phyloP scores from a whole-genome alignment of 1,139 yeast species.

The Yamadazyma sp. region DNA sequence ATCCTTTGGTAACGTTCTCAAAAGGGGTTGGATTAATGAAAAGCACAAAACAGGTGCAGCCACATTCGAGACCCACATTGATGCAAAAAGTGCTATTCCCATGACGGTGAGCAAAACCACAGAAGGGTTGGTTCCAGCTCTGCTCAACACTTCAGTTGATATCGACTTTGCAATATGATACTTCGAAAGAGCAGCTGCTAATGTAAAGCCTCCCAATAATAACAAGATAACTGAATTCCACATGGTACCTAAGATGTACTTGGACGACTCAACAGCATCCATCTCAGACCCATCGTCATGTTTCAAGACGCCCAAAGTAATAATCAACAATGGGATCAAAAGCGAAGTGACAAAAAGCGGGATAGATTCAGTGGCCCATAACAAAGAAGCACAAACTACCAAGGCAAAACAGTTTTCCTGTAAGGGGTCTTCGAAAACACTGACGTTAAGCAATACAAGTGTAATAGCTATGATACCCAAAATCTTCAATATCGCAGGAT shows the following conservation, averaged over 20 bases:
- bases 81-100: slow-evolving; percentile 79
- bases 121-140: slow-evolving; percentile 85
- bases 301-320: slow-evolving; percentile 68
- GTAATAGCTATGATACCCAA: slow-evolving; percentile 46
- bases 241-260: slow-evolving; percentile 79
- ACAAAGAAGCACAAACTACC: slow-evolving; percentile 63
- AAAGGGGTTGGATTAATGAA: slow-evolving; percentile 78
- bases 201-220: slow-evolving; percentile 86
- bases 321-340: slow-evolving; percentile 76
- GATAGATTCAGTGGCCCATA: slow-evolving; percentile 87
- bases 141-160: slow-evolving; percentile 75
- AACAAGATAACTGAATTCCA: slow-evolving; percentile 94
- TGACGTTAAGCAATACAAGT: slow-evolving; percentile 47
- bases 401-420: slow-evolving; percentile 70
- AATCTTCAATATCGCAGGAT: slow-evolving; percentile 49
- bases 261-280: slow-evolving; percentile 68
- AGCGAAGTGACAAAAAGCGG: slow-evolving; percentile 86
- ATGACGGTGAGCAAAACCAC: slow-evolving; percentile 74
- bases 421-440: slow-evolving; percentile 58
- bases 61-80: slow-evolving; percentile 96
- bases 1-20: slow-evolving; percentile 61
- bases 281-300: slow-evolving; percentile 51
- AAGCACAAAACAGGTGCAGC: slow-evolving; percentile 94
- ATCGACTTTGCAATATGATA: slow-evolving; percentile 83
- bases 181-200: slow-evolving; percentile 91